Base-by-base conservation (phyloP, 2,329 filamentous ascomycete genomes). In the Colletotrichum plurivorum region DNA sequence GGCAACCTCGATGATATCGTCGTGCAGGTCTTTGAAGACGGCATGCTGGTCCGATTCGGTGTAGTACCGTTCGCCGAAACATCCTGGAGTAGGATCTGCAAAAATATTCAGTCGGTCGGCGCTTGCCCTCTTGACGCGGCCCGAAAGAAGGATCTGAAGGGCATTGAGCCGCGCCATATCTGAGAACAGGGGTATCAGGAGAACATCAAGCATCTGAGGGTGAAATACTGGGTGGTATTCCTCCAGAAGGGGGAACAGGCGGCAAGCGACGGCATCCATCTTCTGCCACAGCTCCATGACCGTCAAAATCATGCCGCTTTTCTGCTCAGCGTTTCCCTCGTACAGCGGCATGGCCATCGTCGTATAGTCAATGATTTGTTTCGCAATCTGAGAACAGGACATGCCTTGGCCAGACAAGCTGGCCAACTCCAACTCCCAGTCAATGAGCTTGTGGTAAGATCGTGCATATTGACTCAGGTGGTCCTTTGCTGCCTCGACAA, bases 241-340 rank as follows among this genome's bases (percentile, higher is more conserved):
- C 0, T 56, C 36, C 0, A 93, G 76, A 0, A 91, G 74, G 0
- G 85, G 84, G 54, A 81, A 88, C 0, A 71, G 69, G 0, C 52
- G 12, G 0, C 81, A 76, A 0, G 85, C 84, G n/a, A 74, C 76
- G 12, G 78, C 73, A 70, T 93, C 91, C 75, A 92, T 83, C 1
- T 75, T 73, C 3, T 86, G 75, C 90, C 90, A 93, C 0, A 90
- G 71, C 57, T 88, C 85, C 73, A 92, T 84, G 0, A 89, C 51
- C 8, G 79, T 82, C 1, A 93, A 79, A 0, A 92, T 76, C 72
- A 87, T 82, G 0, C 77, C 66, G 31, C 88, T 89, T 71, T 83
- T 84, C 25, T 86, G 81, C 56, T 87, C 85, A 0, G 84, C 80
- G 65, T 86, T 82, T 4, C 73, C 67, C 0, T 81, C 72, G 69